phyloP scores from a whole-genome alignment of 371 early-diverging fungal species.

The Mortierella sp. region DNA sequence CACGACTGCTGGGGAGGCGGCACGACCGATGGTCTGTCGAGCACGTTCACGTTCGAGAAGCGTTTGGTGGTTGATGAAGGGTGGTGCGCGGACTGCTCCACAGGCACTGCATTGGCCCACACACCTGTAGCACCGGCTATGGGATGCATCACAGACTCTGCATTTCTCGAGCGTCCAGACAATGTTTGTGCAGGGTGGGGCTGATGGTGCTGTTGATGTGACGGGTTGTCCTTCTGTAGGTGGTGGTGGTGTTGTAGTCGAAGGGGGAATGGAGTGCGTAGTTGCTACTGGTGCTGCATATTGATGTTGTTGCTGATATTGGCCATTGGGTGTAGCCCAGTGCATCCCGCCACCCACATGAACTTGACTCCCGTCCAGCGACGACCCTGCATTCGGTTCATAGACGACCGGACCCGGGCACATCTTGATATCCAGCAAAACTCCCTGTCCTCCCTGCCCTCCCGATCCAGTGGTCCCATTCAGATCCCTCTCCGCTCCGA shows the following conservation, averaged over 20 bases:
- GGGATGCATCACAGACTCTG: slow-evolving; percentile 33
- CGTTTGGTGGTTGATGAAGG: slow-evolving; percentile 44
- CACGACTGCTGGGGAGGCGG: background rate
- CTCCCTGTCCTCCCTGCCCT: background rate
- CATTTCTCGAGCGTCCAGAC: slow-evolving; percentile 48
- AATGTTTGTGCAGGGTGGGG: slow-evolving; percentile 28
- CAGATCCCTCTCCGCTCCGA: slow-evolving; percentile 6
- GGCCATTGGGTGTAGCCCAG: slow-evolving; percentile 22
- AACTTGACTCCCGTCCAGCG: background rate
- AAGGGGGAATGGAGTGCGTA: background rate
- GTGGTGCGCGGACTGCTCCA: slow-evolving; percentile 25
- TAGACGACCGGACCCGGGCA: slow-evolving; percentile 20
- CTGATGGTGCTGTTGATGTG: background rate
- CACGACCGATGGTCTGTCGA: background rate
- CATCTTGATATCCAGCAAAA: slow-evolving; percentile 29
- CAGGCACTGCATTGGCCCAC: slow-evolving; percentile 24
- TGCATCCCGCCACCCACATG: slow-evolving; percentile 31
- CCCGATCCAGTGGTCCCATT: background rate
- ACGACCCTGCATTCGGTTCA: background rate
- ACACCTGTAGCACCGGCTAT: slow-evolving; percentile 37
- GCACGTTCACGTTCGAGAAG: slow-evolving; percentile 29
- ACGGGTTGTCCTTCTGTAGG: background rate
- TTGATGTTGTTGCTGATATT: background rate
- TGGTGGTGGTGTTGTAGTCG: background rate
- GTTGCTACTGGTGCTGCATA: background rate